These are phyloP conservation scores for Neurospora terricola DNA, from an alignment of 495 filamentous ascomycete species.

Conservation along the genomic window DNA sequence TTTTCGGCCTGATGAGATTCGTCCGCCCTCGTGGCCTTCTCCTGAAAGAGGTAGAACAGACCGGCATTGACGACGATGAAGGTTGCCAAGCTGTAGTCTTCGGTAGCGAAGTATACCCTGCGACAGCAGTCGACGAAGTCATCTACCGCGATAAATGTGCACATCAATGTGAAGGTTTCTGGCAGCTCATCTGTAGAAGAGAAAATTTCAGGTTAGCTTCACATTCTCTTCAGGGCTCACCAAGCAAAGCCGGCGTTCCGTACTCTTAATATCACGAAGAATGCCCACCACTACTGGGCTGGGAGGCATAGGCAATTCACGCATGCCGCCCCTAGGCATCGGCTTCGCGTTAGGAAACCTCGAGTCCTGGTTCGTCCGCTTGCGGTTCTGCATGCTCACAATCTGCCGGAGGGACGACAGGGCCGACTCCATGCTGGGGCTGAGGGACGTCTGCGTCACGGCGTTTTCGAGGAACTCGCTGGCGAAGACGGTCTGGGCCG, in stretches of 20 bases:
- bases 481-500: slow-evolving; percentile 54
- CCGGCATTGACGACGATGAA: slow-evolving; percentile 49
- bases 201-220: too few relatives aligned
- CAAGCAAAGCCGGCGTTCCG: too few relatives aligned
- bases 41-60: slow-evolving; percentile 47
- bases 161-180: slow-evolving; percentile 29
- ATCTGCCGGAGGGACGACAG: slow-evolving; percentile 49
- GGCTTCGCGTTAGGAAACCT: slow-evolving; percentile 35
- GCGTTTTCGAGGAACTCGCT: slow-evolving; percentile 51
- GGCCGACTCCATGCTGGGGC: slow-evolving; percentile 45
- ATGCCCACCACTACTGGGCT: slow-evolving; percentile 39
- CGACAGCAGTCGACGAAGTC: slow-evolving; percentile 50
- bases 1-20: slow-evolving; percentile 16
- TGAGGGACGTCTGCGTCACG: slow-evolving; percentile 43
- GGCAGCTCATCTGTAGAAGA: slow-evolving; percentile 12
- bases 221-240: too few relatives aligned
- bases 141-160: slow-evolving; percentile 36
- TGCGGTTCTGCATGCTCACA: slow-evolving; percentile 36
- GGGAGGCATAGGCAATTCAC: slow-evolving; percentile 47
- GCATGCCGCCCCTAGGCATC: slow-evolving; percentile 30
- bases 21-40: slow-evolving; percentile 29
- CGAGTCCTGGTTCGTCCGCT: slow-evolving; percentile 29
- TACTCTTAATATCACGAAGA: slow-evolving; percentile 35
- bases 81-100: slow-evolving; percentile 44
- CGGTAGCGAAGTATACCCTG: slow-evolving; percentile 48